phyloP scores from a whole-genome alignment of 768 basidiomycete species.

The Gloeostereum incarnatum region DNA sequence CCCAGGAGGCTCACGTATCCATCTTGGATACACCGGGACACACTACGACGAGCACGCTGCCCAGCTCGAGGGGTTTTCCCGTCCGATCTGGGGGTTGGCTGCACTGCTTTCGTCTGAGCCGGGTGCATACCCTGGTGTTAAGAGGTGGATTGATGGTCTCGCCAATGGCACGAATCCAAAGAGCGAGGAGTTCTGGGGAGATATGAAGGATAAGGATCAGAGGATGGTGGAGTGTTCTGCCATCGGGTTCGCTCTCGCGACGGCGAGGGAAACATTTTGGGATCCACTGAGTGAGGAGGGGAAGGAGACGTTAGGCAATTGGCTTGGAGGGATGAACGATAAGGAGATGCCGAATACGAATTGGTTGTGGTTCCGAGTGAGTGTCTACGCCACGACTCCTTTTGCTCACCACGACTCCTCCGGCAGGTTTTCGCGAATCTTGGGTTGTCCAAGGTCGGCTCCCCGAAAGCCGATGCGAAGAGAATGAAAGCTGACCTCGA shows the following conservation, averaged over 20 bases:
- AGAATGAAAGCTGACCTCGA: conserved; percentile 68
- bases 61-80: conserved; percentile 68
- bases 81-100: conserved; percentile 70
- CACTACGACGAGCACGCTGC: conserved; percentile 68
- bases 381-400: conserved; percentile 11
- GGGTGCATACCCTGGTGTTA: conserved; percentile 45
- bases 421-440: conserved; percentile 66
- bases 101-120: conserved; percentile 58
- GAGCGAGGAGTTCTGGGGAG: conserved; percentile 67
- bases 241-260: conserved; percentile 62
- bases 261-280: conserved; percentile 58
- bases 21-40: conserved; percentile 59
- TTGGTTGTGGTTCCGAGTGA: conserved; percentile 75
- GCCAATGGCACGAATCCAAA: conserved; percentile 59
- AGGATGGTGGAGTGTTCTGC: conserved; percentile 79
- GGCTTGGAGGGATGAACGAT: conserved; percentile 72
- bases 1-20: conserved; percentile 62
- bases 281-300: conserved; percentile 43
- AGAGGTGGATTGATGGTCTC: conserved; percentile 60
- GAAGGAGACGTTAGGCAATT: conserved; percentile 50
- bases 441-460: conserved; percentile 54
- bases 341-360: conserved; percentile 82
- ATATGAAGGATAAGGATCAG: conserved; percentile 68
- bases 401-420: conserved; percentile 2
- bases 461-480: conserved; percentile 41